Conservation (phyloP, 2,329 filamentous ascomycete species). For the Trichophaea hybrida region DNA sequence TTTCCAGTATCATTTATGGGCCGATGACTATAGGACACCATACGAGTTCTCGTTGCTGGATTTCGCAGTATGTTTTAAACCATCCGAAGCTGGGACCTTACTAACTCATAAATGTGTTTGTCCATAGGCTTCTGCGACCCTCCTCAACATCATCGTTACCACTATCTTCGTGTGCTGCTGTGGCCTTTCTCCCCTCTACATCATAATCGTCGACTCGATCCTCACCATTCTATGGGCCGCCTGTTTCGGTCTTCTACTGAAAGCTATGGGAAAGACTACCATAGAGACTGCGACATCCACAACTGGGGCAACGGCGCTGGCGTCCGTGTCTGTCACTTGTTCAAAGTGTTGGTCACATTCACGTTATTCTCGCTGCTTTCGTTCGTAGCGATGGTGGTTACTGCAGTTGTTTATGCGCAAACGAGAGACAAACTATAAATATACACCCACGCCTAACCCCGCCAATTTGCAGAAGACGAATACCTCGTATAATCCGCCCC, state of each 20-base stretch:
- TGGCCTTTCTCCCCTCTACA: conserved; percentile 3
- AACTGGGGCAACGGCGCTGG: conserved; percentile 15
- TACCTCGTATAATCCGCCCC: too few relatives aligned
- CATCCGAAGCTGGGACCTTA: not conserved
- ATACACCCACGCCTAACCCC: not conserved
- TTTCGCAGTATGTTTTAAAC: conserved; percentile 11
- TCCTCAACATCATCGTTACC: conserved; percentile 11
- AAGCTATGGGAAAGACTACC: conserved; percentile 19
- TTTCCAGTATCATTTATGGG: conserved; percentile 17
- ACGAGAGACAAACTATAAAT: not conserved
- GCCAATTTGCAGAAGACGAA: not conserved
- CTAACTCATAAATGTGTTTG: not conserved
- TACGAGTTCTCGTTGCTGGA: conserved; percentile 19
- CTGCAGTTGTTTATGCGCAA: not conserved
- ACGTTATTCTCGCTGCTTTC: not conserved
- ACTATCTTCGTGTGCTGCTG: conserved; percentile 15
- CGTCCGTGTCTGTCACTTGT: conserved; percentile 20
- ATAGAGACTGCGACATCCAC: conserved; percentile 6
- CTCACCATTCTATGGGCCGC: conserved; percentile 30
- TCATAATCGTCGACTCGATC: conserved; percentile 30
- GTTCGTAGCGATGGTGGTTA: not conserved
- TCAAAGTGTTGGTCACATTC: conserved; percentile 19
- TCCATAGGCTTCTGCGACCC: conserved; percentile 11
- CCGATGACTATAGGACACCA: conserved; percentile 14
- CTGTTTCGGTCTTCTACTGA: conserved; percentile 28